Conservation (phyloP, 2,329 filamentous ascomycete species). For the Rutstroemia sydowiana region DNA sequence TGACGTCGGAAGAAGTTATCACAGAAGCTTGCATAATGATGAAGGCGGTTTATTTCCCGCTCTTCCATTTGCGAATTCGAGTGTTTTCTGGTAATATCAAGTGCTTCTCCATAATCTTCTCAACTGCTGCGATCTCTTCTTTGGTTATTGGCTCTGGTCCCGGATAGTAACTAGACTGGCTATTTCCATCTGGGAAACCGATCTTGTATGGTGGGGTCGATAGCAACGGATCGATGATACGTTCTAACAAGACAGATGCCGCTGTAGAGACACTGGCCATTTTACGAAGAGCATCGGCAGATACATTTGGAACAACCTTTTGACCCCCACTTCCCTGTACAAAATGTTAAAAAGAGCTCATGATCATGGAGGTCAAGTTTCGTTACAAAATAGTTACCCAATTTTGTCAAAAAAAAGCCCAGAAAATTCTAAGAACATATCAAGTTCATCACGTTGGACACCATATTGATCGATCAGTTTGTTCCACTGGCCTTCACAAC, state of each 20-base stretch:
- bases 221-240: not conserved
- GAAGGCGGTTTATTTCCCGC: not conserved
- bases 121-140: not conserved
- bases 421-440: slow-evolving; percentile 45
- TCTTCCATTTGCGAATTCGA: slow-evolving; percentile 38
- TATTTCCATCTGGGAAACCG: not conserved
- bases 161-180: not conserved
- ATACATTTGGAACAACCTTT: slow-evolving; percentile 48
- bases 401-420: slow-evolving; percentile 51
- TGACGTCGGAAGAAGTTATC: not conserved
- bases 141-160: not conserved
- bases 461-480: slow-evolving; percentile 34
- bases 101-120: not conserved
- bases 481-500: slow-evolving; percentile 45
- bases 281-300: not conserved
- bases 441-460: slow-evolving; percentile 29
- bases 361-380: too few relatives aligned
- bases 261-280: not conserved
- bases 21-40: not conserved
- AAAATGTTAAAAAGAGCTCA: slow-evolving; percentile 7
- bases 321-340: slow-evolving; percentile 47
- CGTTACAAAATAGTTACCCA: slow-evolving; percentile 54
- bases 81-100: slow-evolving; percentile 44
- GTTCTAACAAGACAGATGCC: not conserved
- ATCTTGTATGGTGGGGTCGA: not conserved